These are phyloP conservation scores for Phanerodontia chrysosporium DNA, from an alignment of 768 basidiomycete genomes.

Conservation along the genomic window DNA sequence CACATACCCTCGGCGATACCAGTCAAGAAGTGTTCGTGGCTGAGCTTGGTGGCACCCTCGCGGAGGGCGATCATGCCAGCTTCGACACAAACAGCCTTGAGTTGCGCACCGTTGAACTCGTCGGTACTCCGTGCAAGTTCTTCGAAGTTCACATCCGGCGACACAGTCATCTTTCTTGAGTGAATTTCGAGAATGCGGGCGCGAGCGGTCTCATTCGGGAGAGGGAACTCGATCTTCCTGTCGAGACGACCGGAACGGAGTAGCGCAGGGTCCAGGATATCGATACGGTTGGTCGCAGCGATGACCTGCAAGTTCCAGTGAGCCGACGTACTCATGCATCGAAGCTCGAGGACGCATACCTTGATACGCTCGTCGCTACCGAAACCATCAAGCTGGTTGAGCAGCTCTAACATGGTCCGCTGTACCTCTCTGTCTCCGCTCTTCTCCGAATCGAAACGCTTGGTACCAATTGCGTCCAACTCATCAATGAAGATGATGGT, in stretches of 20 bases:
- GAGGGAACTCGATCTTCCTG: constrained; percentile 97
- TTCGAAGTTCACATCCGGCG: constrained; percentile 89
- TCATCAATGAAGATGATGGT: constrained; percentile 99
- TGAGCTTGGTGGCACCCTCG: constrained; percentile 84
- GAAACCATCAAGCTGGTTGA: constrained; percentile 98
- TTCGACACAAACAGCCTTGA: constrained; percentile 98
- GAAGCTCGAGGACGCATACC: constrained; percentile 37
- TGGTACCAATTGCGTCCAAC: constrained; percentile 97
- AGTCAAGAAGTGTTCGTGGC: constrained; percentile 94
- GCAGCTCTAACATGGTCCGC: constrained; percentile 97
- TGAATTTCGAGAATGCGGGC: constrained; percentile 96
- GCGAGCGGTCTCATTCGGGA: constrained; percentile 94
- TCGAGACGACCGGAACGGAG: constrained; percentile 97
- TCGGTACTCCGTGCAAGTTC: constrained; percentile 96
- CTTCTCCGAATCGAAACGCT: constrained; percentile 98
- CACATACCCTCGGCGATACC: constrained; percentile 79
- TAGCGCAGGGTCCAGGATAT: constrained; percentile 97
- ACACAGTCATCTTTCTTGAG: constrained; percentile 91
- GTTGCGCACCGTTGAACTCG: constrained; percentile 95
- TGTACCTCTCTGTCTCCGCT: constrained; percentile 99
- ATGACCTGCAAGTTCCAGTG: constrained; percentile 86
- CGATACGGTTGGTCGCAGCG: constrained; percentile 97
- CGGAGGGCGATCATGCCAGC: constrained; percentile 98
- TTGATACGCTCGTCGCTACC: constrained; percentile 97
- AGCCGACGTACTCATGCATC: background rate